Base-by-base conservation (phyloP, 1,284 basidiomycete genomes). In the Jaminaea rosea region DNA sequence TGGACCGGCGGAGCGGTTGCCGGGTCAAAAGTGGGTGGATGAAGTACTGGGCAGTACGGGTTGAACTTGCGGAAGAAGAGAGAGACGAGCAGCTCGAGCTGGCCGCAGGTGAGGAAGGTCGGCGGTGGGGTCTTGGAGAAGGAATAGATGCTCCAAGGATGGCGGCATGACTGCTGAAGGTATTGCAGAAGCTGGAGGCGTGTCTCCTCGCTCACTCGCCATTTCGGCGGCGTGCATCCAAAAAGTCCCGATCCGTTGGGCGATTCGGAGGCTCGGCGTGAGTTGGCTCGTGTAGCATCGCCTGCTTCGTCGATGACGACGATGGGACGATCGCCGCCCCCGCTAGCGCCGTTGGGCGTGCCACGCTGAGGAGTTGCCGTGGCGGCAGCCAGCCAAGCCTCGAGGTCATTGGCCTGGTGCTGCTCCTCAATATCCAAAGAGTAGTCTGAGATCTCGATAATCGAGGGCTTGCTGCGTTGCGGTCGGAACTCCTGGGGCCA, bases 71-170 rank as follows among this genome's bases (percentile, higher is more conserved):
- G 29, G 31, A 54, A 46, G 42, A 31, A 54, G 29, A 54, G 44
- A n/a, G 41, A 34, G 7, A 54, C 4, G n/a, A 54, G 49, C 11
- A 36, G 41, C 19, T 53, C 52, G 26, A 53, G 29, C 44, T 53
- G 29, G 24, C 34, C 13, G 28, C 46, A 44, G 10, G 44, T 47
- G 11, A 53, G 46, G 15, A 53, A 53, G 13, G 13, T 42, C 4
- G 46, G 39, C 23, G 52, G 24, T 9, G 44, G n/a, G 8, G 46
- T 31, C 13, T 37, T 39, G 15, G 42, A 31, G 46, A 53, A 53
- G 8, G 52, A 53, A 27, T 53, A 53, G 23, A 53, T 36, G 4
- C 47, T 49, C 52, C 52, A 53, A 21, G 52, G 52, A 44, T 53
- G 52, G 36, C 46, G 46, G 47, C 52, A 53, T 4, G 52, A 53